Base-by-base conservation (phyloP, 495 filamentous ascomycete species). In the Neurospora sp. region DNA sequence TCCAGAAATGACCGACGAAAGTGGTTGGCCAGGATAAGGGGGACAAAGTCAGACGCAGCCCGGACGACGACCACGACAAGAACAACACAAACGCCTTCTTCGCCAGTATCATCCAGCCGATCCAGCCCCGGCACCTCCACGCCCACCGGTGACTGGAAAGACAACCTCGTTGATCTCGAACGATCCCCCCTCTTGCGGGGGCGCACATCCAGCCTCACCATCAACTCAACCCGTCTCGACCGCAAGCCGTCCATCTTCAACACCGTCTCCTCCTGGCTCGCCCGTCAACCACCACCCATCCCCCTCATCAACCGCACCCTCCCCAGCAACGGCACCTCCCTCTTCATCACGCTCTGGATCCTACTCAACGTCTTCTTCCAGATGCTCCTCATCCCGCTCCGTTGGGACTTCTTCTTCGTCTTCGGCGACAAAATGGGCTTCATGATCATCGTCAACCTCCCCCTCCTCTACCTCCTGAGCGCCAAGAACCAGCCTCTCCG, bases 401-500 rank as follows among this genome's bases (percentile, higher is more conserved):
- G 79, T 7, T 73, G 82, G 44, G 76, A 79, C 39, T 83, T 84
- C 72, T 82, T 87, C 75, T 89, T 89, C 78, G 80, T 86, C 72
- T 85, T 89, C 72, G 86, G 85, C 71, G 88, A 91, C 76, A 82
- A 88, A 66, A 82, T 84, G 39, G 87, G 87, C 7, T 89, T 89
- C 76, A 79, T 87, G 71, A 77, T 80, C 69, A 69, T 80, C 37
- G 86, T 86, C 73, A 90, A 91, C 76, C 83, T 91, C 0, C 88
- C 89, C 2, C 80, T 89, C 18, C 80, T 91, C 8, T 90, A 91
- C 79, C 81, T 91, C 31, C 82, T 92, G 2, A 81, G 86, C 4
- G 88, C 90, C 71, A 92, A 91, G 77, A 91, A 89, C 75, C 88
- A 88, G 69, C 89, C 89, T 0, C 74, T 91, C 11, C 86, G 85